Percentiles rank a stretch among this genome's conserved stretches.
These are phyloP conservation scores for Mycena crocata DNA, from an alignment of 768 basidiomycete genomes.

Conservation along the genomic window DNA sequence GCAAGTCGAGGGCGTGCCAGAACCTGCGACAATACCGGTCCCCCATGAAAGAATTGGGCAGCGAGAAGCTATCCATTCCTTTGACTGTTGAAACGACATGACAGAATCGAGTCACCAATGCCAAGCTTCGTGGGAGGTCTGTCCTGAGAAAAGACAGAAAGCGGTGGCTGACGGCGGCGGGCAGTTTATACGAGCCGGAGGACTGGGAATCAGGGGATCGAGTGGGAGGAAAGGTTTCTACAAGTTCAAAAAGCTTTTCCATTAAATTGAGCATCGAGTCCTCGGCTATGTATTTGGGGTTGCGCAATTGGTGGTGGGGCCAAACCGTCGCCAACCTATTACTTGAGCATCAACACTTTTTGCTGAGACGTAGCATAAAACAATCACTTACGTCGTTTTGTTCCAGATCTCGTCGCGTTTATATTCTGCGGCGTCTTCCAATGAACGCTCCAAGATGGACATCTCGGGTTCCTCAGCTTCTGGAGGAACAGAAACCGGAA, in stretches of 20 bases:
- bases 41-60: slow-evolving; percentile 11
- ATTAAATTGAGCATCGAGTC: slow-evolving; percentile 30
- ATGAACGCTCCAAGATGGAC: slow-evolving; percentile 26
- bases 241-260: slow-evolving; percentile 33
- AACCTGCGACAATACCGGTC: slow-evolving; percentile 10
- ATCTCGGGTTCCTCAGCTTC: slow-evolving; percentile 21
- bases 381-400: slow-evolving; percentile 25
- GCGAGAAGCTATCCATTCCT: slow-evolving; percentile 18
- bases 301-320: slow-evolving; percentile 27
- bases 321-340: slow-evolving; percentile 27
- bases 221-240: slow-evolving; percentile 26
- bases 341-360: too few relatives aligned
- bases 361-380: too few relatives aligned
- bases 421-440: slow-evolving; percentile 19
- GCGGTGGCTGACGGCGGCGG: slow-evolving; percentile 20
- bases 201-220: slow-evolving; percentile 14
- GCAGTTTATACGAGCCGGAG: slow-evolving; percentile 19
- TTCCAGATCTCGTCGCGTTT: slow-evolving; percentile 31
- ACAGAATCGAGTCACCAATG: slow-evolving; percentile 29
- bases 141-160: slow-evolving; percentile 26
- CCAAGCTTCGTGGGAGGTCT: slow-evolving; percentile 30
- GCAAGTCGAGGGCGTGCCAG: slow-evolving; percentile 30
- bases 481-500: slow-evolving; percentile 4
- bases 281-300: slow-evolving; percentile 26
- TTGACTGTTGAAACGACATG: slow-evolving; percentile 10